Base-by-base conservation (phyloP, 1,284 basidiomycete genomes). In the Schizophyllum amplum region DNA sequence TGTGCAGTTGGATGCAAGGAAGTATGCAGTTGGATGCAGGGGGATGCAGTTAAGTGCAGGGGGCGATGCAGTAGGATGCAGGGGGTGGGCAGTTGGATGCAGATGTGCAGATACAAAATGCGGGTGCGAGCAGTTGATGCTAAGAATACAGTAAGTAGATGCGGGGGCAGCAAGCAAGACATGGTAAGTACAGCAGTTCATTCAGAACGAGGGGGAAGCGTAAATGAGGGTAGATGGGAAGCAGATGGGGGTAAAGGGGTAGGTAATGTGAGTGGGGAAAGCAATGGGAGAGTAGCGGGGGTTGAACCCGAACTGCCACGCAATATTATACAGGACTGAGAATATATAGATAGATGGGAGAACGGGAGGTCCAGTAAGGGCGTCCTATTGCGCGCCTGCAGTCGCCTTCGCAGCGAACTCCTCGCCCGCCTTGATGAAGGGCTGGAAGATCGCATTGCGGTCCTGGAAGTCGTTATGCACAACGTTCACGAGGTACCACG, bases 381-480 rank as follows among this genome's bases (percentile, higher is more conserved):
- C n/a, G n/a, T n/a, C n/a, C n/a, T n/a, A n/a, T n/a, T n/a, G n/a
- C n/a, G 66, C 64, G 52, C 64, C 62, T 51, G 70, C 57, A 52
- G 68, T 72, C 26, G 66, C 71, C 54, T 69, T 67, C 21, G 78
- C 73, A 24, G 75, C 69, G 61, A 80, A 82, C 66, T 86, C 81
- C 51, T 79, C 80, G 50, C 84, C 86, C 20, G 84, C 86, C 68
- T 84, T 82, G 71, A 82, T 78, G 81, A 98, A 96, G 0, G 92
- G 91, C 65, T 80, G 77, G 71, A 96, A 98, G 73, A 98, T 95
- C 42, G 87, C 87, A 52, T 87, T 78, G 5, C 84, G 73, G 68
- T 90, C 81, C 71, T 90, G 87, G 81, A 92, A 98, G 72, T 98
- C 91, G 74, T 99, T 98, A 71, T 98, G 94, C 17, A 98, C 94